Evolutionary conservation across 108 stramenopile species (phyloP).

Genomic region (Chaetoceros tenuissimus): DNA sequence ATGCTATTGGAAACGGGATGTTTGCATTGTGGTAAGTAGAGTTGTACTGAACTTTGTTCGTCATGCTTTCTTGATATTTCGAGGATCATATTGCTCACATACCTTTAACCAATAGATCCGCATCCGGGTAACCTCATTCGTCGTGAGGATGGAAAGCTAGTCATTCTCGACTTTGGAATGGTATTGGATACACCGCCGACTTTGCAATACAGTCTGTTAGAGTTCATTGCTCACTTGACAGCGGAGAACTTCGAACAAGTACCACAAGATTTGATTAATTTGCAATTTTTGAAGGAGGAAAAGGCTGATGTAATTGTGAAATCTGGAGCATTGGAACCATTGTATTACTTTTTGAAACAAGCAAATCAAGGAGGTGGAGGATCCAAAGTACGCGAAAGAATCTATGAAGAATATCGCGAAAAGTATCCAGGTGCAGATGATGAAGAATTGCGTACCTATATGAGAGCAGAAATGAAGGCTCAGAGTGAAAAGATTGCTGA

Average conservation of each 20-base stretch:
- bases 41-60: too few species aligned
- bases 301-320: slow-evolving; percentile 34
- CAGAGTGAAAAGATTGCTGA: slow-evolving; percentile 17
- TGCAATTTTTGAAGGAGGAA: slow-evolving; percentile 58
- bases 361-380: slow-evolving; percentile 47
- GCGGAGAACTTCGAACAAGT: slow-evolving; percentile 65
- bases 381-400: slow-evolving; percentile 34
- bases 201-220: slow-evolving; percentile 61
- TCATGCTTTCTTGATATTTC: too few species aligned
- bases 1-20: slow-evolving; percentile 47
- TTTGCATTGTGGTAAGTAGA: slow-evolving; percentile 12
- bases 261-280: slow-evolving; percentile 59
- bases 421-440: slow-evolving; percentile 20
- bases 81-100: too few species aligned
- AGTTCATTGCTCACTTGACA: slow-evolving; percentile 75
- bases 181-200: slow-evolving; percentile 46
- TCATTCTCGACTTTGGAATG: slow-evolving; percentile 68
- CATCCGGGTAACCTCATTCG: slow-evolving; percentile 68
- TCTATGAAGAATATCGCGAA: slow-evolving; percentile 22
- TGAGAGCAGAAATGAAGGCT: slow-evolving; percentile 29
- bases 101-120: too few species aligned
- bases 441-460: slow-evolving; percentile 20
- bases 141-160: slow-evolving; percentile 61
- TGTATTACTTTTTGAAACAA: slow-evolving; percentile 40
- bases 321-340: slow-evolving; percentile 44